A percentile compares a stretch with the other conserved stretches of the same genome.
phyloP scores from a whole-genome alignment of 768 basidiomycete genomes.

The Termitomyces sp. region DNA sequence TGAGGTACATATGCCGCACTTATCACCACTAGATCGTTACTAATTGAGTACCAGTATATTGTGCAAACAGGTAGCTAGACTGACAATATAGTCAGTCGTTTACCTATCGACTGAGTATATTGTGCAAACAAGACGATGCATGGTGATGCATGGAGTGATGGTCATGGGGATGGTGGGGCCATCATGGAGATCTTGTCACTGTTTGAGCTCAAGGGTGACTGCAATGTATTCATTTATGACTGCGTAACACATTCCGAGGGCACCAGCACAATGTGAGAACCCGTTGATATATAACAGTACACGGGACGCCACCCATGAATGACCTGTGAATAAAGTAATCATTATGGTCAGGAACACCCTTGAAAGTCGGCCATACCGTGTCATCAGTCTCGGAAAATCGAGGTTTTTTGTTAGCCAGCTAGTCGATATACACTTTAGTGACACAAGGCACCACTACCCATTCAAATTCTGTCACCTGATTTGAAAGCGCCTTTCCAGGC shows the following conservation, averaged over 20 bases:
- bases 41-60: no score
- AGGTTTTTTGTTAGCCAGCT: neutral
- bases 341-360: neutral
- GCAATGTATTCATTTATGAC: no score
- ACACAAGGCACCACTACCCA: neutral
- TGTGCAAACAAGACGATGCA: no score
- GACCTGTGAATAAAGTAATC: neutral
- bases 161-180: no score
- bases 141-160: no score
- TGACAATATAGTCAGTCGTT: no score
- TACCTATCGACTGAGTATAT: no score
- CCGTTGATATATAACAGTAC: constrained; percentile 3
- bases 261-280: constrained; percentile 12
- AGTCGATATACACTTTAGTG: neutral
- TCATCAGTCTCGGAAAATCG: neutral
- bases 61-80: no score
- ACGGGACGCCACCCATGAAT: constrained; percentile 5
- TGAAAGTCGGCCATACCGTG: neutral
- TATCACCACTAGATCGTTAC: no score
- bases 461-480: constrained; percentile 16
- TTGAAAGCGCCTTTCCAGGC: constrained; percentile 19
- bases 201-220: no score
- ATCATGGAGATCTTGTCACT: no score
- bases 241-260: neutral
- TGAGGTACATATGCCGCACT: no score